phyloP scores from a whole-genome alignment of 345 rosid genomes.

The Dipteronia dyeriana region DNA sequence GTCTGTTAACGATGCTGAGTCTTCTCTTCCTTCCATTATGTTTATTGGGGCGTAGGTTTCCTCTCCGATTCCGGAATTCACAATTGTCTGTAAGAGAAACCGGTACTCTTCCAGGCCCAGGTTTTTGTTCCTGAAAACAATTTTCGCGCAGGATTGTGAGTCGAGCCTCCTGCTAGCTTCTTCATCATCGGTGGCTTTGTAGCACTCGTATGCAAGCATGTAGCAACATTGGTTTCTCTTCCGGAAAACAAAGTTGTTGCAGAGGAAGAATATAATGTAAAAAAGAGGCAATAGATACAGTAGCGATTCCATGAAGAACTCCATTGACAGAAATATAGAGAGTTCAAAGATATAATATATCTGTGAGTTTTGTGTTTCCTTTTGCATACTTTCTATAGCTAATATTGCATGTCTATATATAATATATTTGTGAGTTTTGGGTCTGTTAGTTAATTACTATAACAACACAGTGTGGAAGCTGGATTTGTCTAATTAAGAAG shows the following conservation, averaged over 20 bases:
- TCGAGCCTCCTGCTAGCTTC: constrained; percentile 33
- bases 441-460: too few relatives aligned
- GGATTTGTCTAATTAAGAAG: too few relatives aligned
- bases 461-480: too few relatives aligned
- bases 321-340: constrained; percentile 28
- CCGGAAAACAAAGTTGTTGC: constrained; percentile 23
- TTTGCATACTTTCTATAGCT: too few relatives aligned
- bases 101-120: constrained; percentile 61
- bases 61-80: constrained; percentile 75
- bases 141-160: constrained; percentile 44
- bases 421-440: too few relatives aligned
- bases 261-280: constrained; percentile 32
- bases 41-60: constrained; percentile 59
- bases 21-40: constrained; percentile 57
- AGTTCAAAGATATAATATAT: background rate
- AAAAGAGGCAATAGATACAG: constrained; percentile 27
- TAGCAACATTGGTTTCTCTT: constrained; percentile 50
- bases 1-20: constrained; percentile 39
- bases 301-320: constrained; percentile 27
- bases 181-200: constrained; percentile 32
- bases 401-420: too few relatives aligned
- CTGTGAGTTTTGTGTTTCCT: background rate
- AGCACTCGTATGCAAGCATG: constrained; percentile 73
- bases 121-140: constrained; percentile 54
- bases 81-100: constrained; percentile 62